Base-by-base conservation (phyloP, 148 eudicot genomes). In the Chenopodium formosanum region DNA sequence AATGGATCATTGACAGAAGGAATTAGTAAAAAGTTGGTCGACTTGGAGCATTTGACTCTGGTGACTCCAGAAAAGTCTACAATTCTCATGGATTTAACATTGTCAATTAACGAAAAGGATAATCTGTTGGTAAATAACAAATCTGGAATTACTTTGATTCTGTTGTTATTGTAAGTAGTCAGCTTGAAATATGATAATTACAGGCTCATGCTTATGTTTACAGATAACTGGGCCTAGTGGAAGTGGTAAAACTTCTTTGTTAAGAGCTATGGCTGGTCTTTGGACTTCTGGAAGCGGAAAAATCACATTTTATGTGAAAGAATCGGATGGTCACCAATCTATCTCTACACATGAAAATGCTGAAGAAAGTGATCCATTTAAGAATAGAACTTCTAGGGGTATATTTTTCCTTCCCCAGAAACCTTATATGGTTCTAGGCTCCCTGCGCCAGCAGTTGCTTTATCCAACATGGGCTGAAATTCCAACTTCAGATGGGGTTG, bases 201-300 rank as follows among this genome's bases (percentile, higher is more conserved):
- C 47, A 69, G 27, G 62, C 64, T 78, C n/a, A 81, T 74, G 22
- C 81, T 70, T 81, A 40, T 63, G 48, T 75, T 20, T 66, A 88
- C 90, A 96, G 99, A 81, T 96, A 80, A 87, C 89, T 40, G 99
- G 99, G 79, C 95, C 99, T 14, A 96, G 99, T 90, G 99, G 99
- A 78, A 86, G 92, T 83, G 99, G 99, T 81, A 96, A 96, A 84
- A 96, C 99, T 40, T 92, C 99, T 52, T 83, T 94, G 86, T 84
- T 96, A 89, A 92, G 98, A 89, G 95, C 98, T 75, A 83, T 96
- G 89, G 99, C 99, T 84, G 98, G 97, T 79, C 97, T 96, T 52
- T 96, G 98, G 99, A 91, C 84, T 79, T 89, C 88, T 44, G 99
- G 99, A 72, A 88, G 83, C 46, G 99, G 99, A 83, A 90, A 86